phyloP scores from a whole-genome alignment of 2,329 filamentous ascomycete species.

The Shiraia sp. region DNA sequence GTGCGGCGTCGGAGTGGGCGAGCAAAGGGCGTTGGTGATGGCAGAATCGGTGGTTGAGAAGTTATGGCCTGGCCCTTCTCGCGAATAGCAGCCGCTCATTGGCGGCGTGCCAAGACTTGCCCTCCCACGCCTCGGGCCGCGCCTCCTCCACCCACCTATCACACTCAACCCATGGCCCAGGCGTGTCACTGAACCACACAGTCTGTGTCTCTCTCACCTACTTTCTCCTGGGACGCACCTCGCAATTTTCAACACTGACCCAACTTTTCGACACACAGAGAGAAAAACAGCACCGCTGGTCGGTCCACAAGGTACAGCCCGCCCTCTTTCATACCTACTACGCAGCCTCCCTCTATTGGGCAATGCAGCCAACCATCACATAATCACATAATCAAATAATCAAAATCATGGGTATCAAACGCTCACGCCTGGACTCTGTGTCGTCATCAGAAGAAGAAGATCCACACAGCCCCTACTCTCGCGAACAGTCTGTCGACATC shows the following conservation, averaged over 20 bases:
- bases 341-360: not conserved
- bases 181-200: not conserved
- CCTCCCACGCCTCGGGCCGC: not conserved
- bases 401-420: slow-evolving; percentile 59
- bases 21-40: slow-evolving; percentile 8
- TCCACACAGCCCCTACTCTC: slow-evolving; percentile 34
- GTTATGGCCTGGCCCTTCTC: slow-evolving; percentile 9
- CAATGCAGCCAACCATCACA: slow-evolving; percentile 7
- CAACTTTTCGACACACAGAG: too few species aligned
- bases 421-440: slow-evolving; percentile 58
- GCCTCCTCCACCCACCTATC: not conserved
- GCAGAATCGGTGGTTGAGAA: slow-evolving; percentile 8
- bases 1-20: slow-evolving; percentile 12
- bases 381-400: slow-evolving; percentile 13
- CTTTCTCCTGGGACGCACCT: not conserved
- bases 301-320: slow-evolving; percentile 28
- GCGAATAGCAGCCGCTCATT: not conserved
- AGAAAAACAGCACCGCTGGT: not conserved
- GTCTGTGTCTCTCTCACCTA: slow-evolving; percentile 1
- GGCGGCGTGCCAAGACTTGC: not conserved
- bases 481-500: slow-evolving; percentile 31
- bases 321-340: slow-evolving; percentile 19
- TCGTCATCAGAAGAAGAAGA: slow-evolving; percentile 46
- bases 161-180: not conserved
- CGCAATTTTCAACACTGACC: too few species aligned